phyloP scores from a whole-genome alignment of 345 rosid species.

The Gossypium raimondii region DNA sequence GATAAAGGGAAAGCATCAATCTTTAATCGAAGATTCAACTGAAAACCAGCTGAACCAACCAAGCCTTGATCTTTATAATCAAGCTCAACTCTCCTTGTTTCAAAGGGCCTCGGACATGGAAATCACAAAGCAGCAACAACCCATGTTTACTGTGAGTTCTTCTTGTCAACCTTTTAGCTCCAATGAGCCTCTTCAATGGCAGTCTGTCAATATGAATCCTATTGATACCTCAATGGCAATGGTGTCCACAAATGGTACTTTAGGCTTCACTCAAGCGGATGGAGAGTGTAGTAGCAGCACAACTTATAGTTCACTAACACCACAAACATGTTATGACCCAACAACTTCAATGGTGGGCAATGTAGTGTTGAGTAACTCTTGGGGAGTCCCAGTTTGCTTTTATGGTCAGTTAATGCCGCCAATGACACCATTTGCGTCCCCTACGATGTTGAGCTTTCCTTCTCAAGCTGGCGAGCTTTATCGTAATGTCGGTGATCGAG shows the following conservation, averaged over 20 bases:
- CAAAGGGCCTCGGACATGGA: neutral
- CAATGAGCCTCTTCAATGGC: neutral
- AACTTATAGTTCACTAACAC: neutral
- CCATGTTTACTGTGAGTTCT: neutral
- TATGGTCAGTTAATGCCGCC: neutral
- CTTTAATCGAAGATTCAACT: neutral
- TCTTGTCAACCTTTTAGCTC: neutral
- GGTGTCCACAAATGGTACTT: neutral
- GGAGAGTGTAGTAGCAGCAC: constrained; percentile 4
- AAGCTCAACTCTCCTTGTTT: neutral
- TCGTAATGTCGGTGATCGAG: neutral
- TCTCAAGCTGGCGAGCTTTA: neutral
- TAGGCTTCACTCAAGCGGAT: neutral
- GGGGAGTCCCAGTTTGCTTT: neutral
- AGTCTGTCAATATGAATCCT: constrained; percentile 4
- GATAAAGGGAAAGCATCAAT: neutral
- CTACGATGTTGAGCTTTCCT: neutral
- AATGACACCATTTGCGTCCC: too few species aligned
- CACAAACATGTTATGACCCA: neutral
- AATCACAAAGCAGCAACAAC: constrained; percentile 1
- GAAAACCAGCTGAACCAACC: neutral
- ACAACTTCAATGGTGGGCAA: neutral
- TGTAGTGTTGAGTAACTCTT: neutral
- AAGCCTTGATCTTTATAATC: neutral
- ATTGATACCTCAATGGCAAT: too few species aligned